phyloP scores from a whole-genome alignment of 2,329 filamentous ascomycete genomes.

The Metarhizium anisopliae region DNA sequence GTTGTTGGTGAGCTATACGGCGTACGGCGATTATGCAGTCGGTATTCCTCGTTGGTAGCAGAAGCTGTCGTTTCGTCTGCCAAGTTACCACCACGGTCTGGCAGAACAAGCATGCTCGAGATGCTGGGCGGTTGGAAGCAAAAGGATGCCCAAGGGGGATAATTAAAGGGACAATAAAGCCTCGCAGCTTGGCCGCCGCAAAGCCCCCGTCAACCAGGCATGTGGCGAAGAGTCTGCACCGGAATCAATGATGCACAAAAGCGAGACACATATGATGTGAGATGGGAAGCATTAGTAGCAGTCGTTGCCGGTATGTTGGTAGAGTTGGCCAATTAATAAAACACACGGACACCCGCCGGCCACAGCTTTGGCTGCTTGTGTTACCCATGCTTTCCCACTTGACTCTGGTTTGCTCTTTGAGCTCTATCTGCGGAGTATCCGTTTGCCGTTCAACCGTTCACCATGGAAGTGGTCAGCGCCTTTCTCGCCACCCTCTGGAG shows the following conservation, averaged over 20 bases:
- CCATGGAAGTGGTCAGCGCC: not conserved
- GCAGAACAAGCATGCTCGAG: not conserved
- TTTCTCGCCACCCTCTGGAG: not conserved
- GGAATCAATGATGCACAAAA: not conserved
- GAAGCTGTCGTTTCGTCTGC: not conserved
- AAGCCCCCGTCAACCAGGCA: not conserved
- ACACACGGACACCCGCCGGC: not conserved
- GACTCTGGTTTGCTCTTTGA: not conserved
- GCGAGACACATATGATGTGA: not conserved
- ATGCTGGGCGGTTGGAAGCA: not conserved
- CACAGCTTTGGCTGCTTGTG: not conserved
- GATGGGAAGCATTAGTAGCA: not conserved
- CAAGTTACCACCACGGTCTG: not conserved
- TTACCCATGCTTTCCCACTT: not conserved
- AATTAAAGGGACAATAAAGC: not conserved
- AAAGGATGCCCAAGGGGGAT: not conserved
- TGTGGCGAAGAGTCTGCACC: not conserved
- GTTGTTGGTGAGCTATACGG: not conserved
- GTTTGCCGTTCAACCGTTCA: too few species aligned
- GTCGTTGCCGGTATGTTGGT: not conserved
- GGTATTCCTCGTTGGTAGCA: not conserved
- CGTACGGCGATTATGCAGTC: not conserved
- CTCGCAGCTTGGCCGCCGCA: constrained; percentile 1
- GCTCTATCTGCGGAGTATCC: too few species aligned
- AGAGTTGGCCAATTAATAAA: not conserved